Conservation (phyloP, 2,329 filamentous ascomycete species). For the Talaromyces sp. region DNA sequence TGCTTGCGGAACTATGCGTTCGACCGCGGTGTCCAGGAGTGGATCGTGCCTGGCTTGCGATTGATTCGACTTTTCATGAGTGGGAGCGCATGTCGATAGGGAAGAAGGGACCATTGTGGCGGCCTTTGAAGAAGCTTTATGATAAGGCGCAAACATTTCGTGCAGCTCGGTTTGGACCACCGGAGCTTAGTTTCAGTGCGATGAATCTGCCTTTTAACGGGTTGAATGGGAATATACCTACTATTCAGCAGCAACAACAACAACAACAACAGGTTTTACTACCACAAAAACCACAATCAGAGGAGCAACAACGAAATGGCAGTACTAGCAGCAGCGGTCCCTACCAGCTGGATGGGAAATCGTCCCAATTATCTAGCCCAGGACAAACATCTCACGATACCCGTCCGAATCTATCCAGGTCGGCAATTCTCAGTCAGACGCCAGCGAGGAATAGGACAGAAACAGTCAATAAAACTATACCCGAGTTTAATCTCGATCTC, state of each 20-base stretch:
- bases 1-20: constrained; percentile 56
- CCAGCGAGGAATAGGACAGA: neutral
- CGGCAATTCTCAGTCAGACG: neutral
- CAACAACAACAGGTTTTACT: neutral
- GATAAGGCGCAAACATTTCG: constrained; percentile 53
- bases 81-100: constrained; percentile 32
- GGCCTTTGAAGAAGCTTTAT: constrained; percentile 57
- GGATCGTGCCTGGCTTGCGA: constrained; percentile 56
- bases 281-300: neutral
- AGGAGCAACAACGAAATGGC: neutral
- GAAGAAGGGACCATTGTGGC: constrained; percentile 58
- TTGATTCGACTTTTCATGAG: constrained; percentile 43
- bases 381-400: neutral
- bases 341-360: neutral
- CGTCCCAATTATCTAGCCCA: constrained; percentile 1
- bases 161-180: constrained; percentile 24
- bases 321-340: neutral
- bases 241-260: neutral
- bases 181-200: neutral
- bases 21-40: constrained; percentile 53
- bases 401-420: neutral
- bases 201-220: neutral
- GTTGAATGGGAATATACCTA: neutral
- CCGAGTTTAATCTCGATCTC: constrained; percentile 21
- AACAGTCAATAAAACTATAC: constrained; percentile 1